phyloP scores from a whole-genome alignment of 192 early-diverging fungal species.

The Physocladia obscura region DNA sequence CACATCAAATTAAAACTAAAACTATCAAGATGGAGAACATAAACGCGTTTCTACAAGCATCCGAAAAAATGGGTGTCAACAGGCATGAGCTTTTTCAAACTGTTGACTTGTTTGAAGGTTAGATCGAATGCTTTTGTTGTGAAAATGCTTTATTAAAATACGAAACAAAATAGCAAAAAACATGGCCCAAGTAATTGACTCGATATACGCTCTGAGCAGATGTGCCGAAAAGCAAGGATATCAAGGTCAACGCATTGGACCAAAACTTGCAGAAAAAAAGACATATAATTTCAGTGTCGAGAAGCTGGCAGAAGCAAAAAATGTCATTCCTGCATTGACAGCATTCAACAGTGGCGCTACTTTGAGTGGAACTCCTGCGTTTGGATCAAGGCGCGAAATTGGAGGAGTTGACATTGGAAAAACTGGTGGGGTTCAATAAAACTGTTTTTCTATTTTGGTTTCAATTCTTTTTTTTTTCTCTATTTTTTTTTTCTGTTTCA shows the following conservation, averaged over 20 bases:
- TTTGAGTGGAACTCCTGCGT: not conserved
- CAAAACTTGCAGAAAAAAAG: constrained; percentile 69
- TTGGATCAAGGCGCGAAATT: constrained; percentile 21
- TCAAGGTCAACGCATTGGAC: constrained; percentile 54
- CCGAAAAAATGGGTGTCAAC: constrained; percentile 66
- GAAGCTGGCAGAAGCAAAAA: constrained; percentile 55
- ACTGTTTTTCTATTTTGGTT: not conserved
- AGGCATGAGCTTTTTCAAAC: constrained; percentile 77
- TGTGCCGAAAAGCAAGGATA: constrained; percentile 64
- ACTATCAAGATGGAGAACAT: constrained; percentile 81
- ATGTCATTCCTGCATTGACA: constrained; percentile 60
- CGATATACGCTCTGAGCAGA: constrained; percentile 71
- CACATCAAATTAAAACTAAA: not conserved
- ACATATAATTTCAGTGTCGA: constrained; percentile 65
- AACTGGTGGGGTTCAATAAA: no score
- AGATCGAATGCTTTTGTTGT: constrained; percentile 30
- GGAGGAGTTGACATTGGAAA: constrained; percentile 18
- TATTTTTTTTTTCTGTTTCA: not conserved
- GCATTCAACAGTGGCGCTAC: constrained; percentile 33
- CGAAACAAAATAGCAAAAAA: constrained; percentile 38
- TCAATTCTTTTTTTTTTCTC: not conserved
- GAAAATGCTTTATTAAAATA: not conserved
- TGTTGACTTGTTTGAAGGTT: constrained; percentile 72
- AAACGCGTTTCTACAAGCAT: constrained; percentile 64
- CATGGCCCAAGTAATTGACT: constrained; percentile 62